Percentiles rank a stretch among this genome's conserved stretches.
These are phyloP conservation scores for Hansenula lynferdii DNA, from an alignment of 1,139 yeast genomes.

Conservation along the genomic window DNA sequence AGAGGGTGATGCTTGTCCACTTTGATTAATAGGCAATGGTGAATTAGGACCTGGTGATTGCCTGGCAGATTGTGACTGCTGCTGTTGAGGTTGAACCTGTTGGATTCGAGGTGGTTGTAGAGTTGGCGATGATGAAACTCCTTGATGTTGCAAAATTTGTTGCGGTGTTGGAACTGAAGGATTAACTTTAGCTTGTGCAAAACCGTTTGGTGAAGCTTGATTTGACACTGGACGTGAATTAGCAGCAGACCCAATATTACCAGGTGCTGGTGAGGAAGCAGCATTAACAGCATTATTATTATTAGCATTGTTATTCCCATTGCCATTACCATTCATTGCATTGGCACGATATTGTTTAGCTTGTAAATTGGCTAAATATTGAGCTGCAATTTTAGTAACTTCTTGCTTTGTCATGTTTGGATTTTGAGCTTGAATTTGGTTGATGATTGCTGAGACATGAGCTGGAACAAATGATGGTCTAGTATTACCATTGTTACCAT, in stretches of 20 bases:
- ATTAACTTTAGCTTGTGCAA: conserved; percentile 7
- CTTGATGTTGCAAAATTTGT: conserved; percentile 17
- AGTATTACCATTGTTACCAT: conserved; percentile 25
- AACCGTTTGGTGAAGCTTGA: conserved; percentile 1
- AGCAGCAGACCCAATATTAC: background rate
- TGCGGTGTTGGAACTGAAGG: conserved; percentile 6
- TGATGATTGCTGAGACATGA: conserved; percentile 66
- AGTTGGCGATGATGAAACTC: conserved; percentile 21
- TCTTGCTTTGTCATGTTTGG: conserved; percentile 68
- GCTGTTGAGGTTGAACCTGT: conserved; percentile 16
- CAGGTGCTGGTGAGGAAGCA: background rate
- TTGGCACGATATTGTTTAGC: conserved; percentile 34
- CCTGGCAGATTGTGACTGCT: background rate
- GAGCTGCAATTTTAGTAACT: conserved; percentile 68
- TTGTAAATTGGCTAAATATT: conserved; percentile 57
- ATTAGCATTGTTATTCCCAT: background rate
- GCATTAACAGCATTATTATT: background rate
- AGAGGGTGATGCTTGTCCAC: conserved; percentile 2
- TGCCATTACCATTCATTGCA: conserved; percentile 1
- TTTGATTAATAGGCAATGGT: background rate
- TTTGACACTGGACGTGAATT: background rate
- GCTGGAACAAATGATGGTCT: conserved; percentile 42
- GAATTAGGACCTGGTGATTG: conserved; percentile 5
- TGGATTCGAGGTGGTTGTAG: conserved; percentile 11
- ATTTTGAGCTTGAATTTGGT: conserved; percentile 63